These are phyloP conservation scores for Wickerhamomyces ciferrii DNA, from an alignment of 805 yeast genomes.

Conservation along the genomic window DNA sequence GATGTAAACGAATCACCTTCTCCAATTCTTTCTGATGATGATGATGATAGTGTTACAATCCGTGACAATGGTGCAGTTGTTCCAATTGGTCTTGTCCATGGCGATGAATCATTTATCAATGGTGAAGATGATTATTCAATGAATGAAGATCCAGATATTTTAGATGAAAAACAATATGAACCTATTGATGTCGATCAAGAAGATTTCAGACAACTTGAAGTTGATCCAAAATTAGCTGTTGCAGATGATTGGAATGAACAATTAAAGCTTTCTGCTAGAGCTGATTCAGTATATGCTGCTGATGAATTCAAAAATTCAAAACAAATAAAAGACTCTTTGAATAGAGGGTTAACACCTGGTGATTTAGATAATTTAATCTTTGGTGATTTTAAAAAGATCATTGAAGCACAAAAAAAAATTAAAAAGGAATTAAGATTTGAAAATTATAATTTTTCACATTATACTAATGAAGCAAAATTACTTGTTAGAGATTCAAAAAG, in stretches of 20 bases:
- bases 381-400: constrained; percentile 34
- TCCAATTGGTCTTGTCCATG: constrained; percentile 5
- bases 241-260: constrained; percentile 65
- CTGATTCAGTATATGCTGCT: constrained; percentile 17
- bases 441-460: constrained; percentile 18
- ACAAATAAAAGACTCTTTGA: constrained; percentile 4
- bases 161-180: constrained; percentile 65
- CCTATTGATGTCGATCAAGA: constrained; percentile 47
- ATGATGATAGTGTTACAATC: background rate
- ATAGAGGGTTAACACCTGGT: constrained; percentile 21
- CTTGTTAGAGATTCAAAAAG: constrained; percentile 4
- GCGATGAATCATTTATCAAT: constrained; percentile 15
- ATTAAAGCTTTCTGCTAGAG: constrained; percentile 40
- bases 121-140: constrained; percentile 15
- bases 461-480: constrained; percentile 14
- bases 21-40: constrained; percentile 9
- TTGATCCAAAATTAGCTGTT: constrained; percentile 39
- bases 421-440: constrained; percentile 23
- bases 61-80: constrained; percentile 3
- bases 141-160: constrained; percentile 27
- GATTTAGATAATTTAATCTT: constrained; percentile 45
- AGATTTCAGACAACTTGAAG: constrained; percentile 40
- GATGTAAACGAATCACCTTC: constrained; percentile 5
- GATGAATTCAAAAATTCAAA: constrained; percentile 12
- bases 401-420: constrained; percentile 23